Evolutionary conservation across 306 rosid species (phyloP).

Genomic region (Acmispon strigosus): DNA sequence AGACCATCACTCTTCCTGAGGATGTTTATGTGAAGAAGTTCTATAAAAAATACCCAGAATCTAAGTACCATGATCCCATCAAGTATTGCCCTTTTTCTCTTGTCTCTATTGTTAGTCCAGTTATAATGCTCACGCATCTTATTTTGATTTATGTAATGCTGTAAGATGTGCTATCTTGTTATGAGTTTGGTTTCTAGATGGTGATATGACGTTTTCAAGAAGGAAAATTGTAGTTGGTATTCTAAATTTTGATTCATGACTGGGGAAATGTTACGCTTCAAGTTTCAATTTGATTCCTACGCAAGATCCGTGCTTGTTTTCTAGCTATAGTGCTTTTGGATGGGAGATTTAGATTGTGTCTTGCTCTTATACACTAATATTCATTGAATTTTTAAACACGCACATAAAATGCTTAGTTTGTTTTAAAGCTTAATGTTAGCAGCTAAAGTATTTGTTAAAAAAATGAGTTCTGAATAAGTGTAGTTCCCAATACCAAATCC

Average conservation of each 20-base stretch:
- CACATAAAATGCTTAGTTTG: background rate
- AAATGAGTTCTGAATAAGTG: background rate
- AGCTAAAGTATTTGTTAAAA: background rate
- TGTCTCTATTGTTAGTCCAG: background rate
- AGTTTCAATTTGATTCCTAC: background rate
- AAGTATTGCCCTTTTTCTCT: conserved; percentile 40
- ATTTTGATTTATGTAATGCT: background rate
- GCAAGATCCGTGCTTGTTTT: background rate
- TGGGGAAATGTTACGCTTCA: background rate
- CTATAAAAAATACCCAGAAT: conserved; percentile 68
- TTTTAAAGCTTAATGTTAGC: background rate
- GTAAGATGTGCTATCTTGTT: background rate
- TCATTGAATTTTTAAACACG: background rate
- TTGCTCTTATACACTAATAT: background rate
- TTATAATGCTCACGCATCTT: background rate
- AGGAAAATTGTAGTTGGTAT: background rate
- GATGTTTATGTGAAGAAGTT: conserved; percentile 67
- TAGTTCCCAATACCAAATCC: background rate
- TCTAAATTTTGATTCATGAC: background rate
- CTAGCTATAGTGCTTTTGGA: background rate
- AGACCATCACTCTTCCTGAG: conserved; percentile 73
- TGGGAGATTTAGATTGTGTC: background rate
- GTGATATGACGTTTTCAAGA: background rate
- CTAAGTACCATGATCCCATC: conserved; percentile 61
- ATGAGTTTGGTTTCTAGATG: conserved; percentile 3